These are phyloP conservation scores for Hypholoma fasciculare DNA, from an alignment of 768 basidiomycete species.

Conservation along the genomic window DNA sequence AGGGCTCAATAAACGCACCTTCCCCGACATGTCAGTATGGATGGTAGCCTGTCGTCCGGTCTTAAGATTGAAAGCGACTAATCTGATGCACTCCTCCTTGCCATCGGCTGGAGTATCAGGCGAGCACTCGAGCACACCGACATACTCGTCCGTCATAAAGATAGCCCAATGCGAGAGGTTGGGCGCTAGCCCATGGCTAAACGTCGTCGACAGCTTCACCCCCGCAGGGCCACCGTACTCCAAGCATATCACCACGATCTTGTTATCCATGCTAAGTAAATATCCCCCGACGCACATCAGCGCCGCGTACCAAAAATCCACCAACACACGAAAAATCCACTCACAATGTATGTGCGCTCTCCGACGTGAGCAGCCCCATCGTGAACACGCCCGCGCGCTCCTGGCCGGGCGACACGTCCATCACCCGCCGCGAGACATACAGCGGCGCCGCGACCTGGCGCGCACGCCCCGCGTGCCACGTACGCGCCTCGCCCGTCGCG, in stretches of 20 bases:
- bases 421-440: slow-evolving; percentile 11
- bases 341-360: slow-evolving; percentile 3
- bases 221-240: slow-evolving; percentile 12
- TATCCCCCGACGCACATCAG: background rate
- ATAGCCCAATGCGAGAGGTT: slow-evolving; percentile 21
- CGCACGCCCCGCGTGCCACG: slow-evolving; percentile 20
- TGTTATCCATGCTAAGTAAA: slow-evolving; percentile 1
- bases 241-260: slow-evolving; percentile 14
- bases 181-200: slow-evolving; percentile 5
- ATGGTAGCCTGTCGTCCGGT: slow-evolving; percentile 17
- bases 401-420: slow-evolving; percentile 29
- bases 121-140: slow-evolving; percentile 23
- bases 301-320: background rate
- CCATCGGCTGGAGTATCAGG: background rate
- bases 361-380: slow-evolving; percentile 21
- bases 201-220: slow-evolving; percentile 6
- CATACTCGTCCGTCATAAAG: slow-evolving; percentile 26
- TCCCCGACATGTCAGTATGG: slow-evolving; percentile 17
- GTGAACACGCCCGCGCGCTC: slow-evolving; percentile 24
- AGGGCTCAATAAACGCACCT: background rate
- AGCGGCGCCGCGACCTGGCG: slow-evolving; percentile 13
- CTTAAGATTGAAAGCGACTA: slow-evolving; percentile 21
- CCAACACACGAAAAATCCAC: background rate
- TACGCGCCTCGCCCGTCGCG: slow-evolving; percentile 10
- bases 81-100: slow-evolving; percentile 6